These are phyloP conservation scores for Phaeosphaeriaceae sp. DNA, from an alignment of 2,329 filamentous ascomycete genomes.

Conservation along the genomic window DNA sequence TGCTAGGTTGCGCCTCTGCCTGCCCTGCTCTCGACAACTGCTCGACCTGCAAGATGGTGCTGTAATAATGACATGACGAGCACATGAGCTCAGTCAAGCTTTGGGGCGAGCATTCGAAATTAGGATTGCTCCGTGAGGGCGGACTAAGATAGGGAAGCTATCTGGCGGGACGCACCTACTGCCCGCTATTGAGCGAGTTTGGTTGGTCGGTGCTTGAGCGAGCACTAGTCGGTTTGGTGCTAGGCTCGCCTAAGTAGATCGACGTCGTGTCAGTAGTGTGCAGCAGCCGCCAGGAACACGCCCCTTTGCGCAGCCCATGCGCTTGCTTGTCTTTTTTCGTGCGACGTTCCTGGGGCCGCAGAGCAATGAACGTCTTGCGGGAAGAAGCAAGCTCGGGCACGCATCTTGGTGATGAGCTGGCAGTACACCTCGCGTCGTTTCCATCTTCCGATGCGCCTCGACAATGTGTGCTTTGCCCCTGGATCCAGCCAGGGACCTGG, in stretches of 20 bases:
- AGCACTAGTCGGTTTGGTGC: constrained; percentile 21
- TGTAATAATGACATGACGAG: neutral
- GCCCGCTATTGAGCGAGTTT: constrained; percentile 26
- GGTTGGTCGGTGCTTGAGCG: constrained; percentile 33
- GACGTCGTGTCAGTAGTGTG: constrained; percentile 40
- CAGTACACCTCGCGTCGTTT: neutral
- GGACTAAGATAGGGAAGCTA: constrained; percentile 30
- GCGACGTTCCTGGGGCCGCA: constrained; percentile 20
- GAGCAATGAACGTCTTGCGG: constrained; percentile 8
- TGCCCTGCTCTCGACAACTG: neutral
- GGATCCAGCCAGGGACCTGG: constrained; percentile 13
- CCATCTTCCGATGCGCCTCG: neutral
- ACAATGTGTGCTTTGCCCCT: constrained; percentile 15
- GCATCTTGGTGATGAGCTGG: constrained; percentile 15
- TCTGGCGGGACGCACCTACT: constrained; percentile 39
- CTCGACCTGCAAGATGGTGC: neutral
- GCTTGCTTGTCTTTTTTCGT: constrained; percentile 30
- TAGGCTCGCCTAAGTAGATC: constrained; percentile 28
- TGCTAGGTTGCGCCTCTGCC: neutral
- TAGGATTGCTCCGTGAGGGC: neutral
- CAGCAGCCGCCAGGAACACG: constrained; percentile 28
- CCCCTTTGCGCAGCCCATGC: constrained; percentile 23
- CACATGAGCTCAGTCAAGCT: neutral
- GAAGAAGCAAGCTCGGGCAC: constrained; percentile 7
- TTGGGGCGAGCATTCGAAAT: neutral